These are phyloP conservation scores for Yueomyces sp. DNA, from an alignment of 1,139 yeast genomes.

Conservation along the genomic window DNA sequence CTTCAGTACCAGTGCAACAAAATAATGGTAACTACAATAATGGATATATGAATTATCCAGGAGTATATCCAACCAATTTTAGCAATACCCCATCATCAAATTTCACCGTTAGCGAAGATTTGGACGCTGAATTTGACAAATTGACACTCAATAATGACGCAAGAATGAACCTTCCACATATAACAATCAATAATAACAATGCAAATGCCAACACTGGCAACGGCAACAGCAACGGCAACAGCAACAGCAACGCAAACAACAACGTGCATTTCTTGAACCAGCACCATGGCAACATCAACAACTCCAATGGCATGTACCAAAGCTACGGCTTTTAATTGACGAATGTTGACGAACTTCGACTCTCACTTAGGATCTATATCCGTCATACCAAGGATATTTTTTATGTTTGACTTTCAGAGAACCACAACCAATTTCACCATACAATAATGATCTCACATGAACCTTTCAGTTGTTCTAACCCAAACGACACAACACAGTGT, in stretches of 20 bases:
- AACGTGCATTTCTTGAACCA: too few relatives aligned
- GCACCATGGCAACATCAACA: too few relatives aligned
- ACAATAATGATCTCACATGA: too few relatives aligned
- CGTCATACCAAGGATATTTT: too few relatives aligned
- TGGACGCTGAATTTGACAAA: slow-evolving; percentile 20
- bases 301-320: too few relatives aligned
- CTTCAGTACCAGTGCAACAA: background rate
- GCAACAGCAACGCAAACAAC: background rate
- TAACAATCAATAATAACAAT: slow-evolving; percentile 12
- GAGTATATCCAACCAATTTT: slow-evolving; percentile 16
- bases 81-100: slow-evolving; percentile 2
- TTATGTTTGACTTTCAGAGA: too few relatives aligned
- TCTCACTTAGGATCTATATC: too few relatives aligned
- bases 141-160: slow-evolving; percentile 14
- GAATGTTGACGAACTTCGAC: too few relatives aligned
- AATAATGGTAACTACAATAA: slow-evolving; percentile 1
- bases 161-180: slow-evolving; percentile 10
- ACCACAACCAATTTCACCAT: too few relatives aligned
- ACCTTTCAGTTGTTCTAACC: too few relatives aligned
- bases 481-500: too few relatives aligned
- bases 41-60: slow-evolving; percentile 21
- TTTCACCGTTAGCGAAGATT: slow-evolving; percentile 9
- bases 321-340: too few relatives aligned
- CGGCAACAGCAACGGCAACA: slow-evolving; percentile 4
- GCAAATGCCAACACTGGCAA: slow-evolving; percentile 2